Evolutionary conservation across 2,329 filamentous ascomycete genomes (phyloP).

Genomic region (Beauveria medogensis): DNA sequence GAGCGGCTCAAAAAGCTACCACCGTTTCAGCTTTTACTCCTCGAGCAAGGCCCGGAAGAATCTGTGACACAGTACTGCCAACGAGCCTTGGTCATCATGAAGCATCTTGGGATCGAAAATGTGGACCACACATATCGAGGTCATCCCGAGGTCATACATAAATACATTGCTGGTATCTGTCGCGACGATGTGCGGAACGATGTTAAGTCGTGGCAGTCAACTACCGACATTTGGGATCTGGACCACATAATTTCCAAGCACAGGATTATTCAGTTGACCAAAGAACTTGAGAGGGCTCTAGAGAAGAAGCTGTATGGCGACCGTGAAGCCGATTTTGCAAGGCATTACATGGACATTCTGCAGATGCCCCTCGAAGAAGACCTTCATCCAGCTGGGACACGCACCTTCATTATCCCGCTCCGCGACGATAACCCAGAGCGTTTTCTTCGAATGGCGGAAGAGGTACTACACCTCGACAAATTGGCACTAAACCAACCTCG

Average conservation of each 20-base stretch:
- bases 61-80: slow-evolving; percentile 40
- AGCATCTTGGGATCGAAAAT: slow-evolving; percentile 30
- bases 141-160: slow-evolving; percentile 23
- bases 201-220: slow-evolving; percentile 22
- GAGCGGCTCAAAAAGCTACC: slow-evolving; percentile 44
- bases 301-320: slow-evolving; percentile 38
- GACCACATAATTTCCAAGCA: slow-evolving; percentile 40
- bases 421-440: slow-evolving; percentile 16
- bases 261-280: slow-evolving; percentile 46
- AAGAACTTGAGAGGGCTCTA: slow-evolving; percentile 47
- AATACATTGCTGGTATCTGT: slow-evolving; percentile 47
- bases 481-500: slow-evolving; percentile 42
- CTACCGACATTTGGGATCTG: slow-evolving; percentile 22
- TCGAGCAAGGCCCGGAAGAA: slow-evolving; percentile 48
- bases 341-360: slow-evolving; percentile 43
- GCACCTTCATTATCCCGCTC: slow-evolving; percentile 28
- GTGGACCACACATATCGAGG: slow-evolving; percentile 14
- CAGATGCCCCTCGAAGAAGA: slow-evolving; percentile 26
- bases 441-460: no score
- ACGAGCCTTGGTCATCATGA: slow-evolving; percentile 27
- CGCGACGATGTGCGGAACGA: slow-evolving; percentile 36
- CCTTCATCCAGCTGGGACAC: slow-evolving; percentile 8
- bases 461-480: slow-evolving; percentile 37
- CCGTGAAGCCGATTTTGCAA: slow-evolving; percentile 28
- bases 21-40: slow-evolving; percentile 43